phyloP scores from a whole-genome alignment of 2,329 filamentous ascomycete species.

The Cryphonectria parasitica region DNA sequence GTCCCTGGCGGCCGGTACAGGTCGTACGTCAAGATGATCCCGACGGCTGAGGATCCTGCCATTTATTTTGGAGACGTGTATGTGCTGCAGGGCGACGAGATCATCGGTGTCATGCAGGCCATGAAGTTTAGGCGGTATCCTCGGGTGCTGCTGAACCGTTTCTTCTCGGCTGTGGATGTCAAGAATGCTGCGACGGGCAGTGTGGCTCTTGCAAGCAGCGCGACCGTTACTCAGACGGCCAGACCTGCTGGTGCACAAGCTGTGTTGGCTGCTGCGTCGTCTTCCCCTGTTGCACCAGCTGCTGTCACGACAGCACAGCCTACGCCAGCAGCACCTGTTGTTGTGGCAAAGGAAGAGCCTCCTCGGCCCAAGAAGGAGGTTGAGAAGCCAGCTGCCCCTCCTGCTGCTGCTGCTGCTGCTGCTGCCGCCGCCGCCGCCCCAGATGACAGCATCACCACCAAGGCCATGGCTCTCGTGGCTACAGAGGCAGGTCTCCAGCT shows the following conservation, averaged over 20 bases:
- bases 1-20: constrained; percentile 39
- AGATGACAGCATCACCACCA: constrained; percentile 30
- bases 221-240: not conserved
- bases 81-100: constrained; percentile 6
- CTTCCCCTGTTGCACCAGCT: not conserved
- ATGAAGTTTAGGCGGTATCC: constrained; percentile 14
- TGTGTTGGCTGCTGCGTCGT: not conserved
- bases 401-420: constrained; percentile 3
- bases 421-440: constrained; percentile 37
- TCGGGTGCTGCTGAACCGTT: constrained; percentile 7
- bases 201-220: constrained; percentile 1
- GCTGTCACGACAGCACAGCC: not conserved
- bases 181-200: constrained; percentile 3
- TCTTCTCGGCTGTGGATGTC: constrained; percentile 12
- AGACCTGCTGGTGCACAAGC: not conserved
- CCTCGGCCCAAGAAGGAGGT: not conserved
- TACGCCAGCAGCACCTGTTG: not conserved
- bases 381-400: not conserved
- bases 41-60: constrained; percentile 34
- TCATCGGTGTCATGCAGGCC: constrained; percentile 1
- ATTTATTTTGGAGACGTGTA: constrained; percentile 33
- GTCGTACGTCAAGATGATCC: constrained; percentile 46
- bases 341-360: not conserved
- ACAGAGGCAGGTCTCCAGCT: constrained; percentile 61
- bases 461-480: constrained; percentile 48